Conservation (phyloP, 352 stramenopile genomes). For the Phytophthora sp. region DNA sequence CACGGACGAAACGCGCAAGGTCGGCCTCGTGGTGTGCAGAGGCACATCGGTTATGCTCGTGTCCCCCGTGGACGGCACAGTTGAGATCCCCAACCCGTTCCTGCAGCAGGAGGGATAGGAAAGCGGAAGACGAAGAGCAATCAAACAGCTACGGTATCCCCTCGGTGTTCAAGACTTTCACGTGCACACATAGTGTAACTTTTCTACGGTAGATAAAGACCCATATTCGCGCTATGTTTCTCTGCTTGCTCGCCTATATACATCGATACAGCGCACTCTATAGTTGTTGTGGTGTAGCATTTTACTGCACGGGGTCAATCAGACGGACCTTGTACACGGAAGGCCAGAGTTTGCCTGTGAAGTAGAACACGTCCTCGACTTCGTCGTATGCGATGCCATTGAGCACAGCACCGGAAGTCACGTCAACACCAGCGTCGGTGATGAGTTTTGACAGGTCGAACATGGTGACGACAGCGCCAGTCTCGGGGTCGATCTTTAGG, state of each 20-base stretch:
- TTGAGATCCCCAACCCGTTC: constrained; percentile 94
- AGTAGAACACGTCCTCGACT: constrained; percentile 90
- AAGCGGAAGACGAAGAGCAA: neutral
- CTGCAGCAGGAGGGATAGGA: constrained; percentile 81
- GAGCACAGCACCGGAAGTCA: constrained; percentile 77
- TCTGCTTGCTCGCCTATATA: constrained; percentile 1
- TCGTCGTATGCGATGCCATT: constrained; percentile 95
- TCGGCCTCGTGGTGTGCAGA: constrained; percentile 95
- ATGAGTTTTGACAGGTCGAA: constrained; percentile 87
- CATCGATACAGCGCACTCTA: constrained; percentile 15
- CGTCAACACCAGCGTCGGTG: constrained; percentile 54
- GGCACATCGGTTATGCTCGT: constrained; percentile 93
- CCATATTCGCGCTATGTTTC: constrained; percentile 27
- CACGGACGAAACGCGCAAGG: constrained; percentile 91
- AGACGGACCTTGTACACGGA: constrained; percentile 91
- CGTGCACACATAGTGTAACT: neutral
- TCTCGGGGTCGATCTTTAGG: constrained; percentile 92
- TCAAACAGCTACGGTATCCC: neutral
- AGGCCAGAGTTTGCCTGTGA: constrained; percentile 94
- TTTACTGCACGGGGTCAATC: constrained; percentile 44
- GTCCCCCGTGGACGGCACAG: constrained; percentile 89
- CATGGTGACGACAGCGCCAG: constrained; percentile 84
- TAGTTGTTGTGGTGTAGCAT: constrained; percentile 7
- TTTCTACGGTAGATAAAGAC: constrained; percentile 35
- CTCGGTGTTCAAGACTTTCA: neutral